phyloP scores from a whole-genome alignment of 164 flowering plant species.

The Dillenia suffruticosa region DNA sequence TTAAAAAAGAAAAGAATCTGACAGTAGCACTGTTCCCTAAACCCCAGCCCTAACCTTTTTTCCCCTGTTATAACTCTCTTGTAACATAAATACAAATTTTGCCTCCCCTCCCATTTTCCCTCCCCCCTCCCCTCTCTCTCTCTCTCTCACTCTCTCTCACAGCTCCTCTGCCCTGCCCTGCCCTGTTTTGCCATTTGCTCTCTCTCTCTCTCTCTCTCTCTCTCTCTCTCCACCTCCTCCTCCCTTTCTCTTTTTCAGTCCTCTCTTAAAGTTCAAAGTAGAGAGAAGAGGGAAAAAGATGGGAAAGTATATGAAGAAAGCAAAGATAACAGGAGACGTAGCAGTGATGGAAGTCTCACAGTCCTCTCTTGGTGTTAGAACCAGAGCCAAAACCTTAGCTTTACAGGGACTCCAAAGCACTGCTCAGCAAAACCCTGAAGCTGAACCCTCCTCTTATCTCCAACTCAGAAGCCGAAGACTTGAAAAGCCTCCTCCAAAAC shows the following conservation, averaged over 20 bases:
- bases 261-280: background rate
- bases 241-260: background rate
- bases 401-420: slow-evolving; percentile 38
- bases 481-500: slow-evolving; percentile 31
- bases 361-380: slow-evolving; percentile 55
- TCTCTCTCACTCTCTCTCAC: slow-evolving; percentile 10
- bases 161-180: background rate
- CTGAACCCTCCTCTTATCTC: slow-evolving; percentile 42
- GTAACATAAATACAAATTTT: background rate
- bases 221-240: background rate
- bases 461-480: slow-evolving; percentile 80
- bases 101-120: slow-evolving; percentile 7
- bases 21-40: slow-evolving; percentile 4
- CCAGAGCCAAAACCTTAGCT: slow-evolving; percentile 82
- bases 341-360: slow-evolving; percentile 57
- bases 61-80: background rate
- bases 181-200: background rate
- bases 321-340: slow-evolving; percentile 50
- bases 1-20: no score
- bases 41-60: slow-evolving; percentile 11
- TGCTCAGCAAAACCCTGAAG: background rate
- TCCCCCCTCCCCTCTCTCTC: background rate
- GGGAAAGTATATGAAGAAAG: slow-evolving; percentile 82
- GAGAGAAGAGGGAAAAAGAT: slow-evolving; percentile 16
- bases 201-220: slow-evolving; percentile 1